phyloP scores from a whole-genome alignment of 1,284 basidiomycete species.

The Ustilago shanxiensis region DNA sequence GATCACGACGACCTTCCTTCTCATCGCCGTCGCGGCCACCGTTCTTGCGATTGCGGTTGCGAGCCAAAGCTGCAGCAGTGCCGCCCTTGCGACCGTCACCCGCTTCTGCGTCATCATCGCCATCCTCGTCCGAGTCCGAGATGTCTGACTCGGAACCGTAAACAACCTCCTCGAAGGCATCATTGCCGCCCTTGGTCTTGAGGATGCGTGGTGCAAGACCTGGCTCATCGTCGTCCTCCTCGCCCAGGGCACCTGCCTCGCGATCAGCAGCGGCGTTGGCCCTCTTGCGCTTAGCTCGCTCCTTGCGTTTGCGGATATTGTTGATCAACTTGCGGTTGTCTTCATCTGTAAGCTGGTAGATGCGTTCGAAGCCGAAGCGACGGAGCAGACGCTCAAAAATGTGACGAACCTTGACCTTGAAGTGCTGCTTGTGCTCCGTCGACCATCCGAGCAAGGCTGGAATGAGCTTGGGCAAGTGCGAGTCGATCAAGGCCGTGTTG shows the following conservation, averaged over 20 bases:
- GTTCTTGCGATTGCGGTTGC: slow-evolving; percentile 42
- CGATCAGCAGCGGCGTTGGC: slow-evolving; percentile 72
- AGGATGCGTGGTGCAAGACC: slow-evolving; percentile 48
- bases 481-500: slow-evolving; percentile 78
- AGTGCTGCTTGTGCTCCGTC: slow-evolving; percentile 98
- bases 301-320: slow-evolving; percentile 92
- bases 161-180: slow-evolving; percentile 70
- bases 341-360: slow-evolving; percentile 76
- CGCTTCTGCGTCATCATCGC: slow-evolving; percentile 45
- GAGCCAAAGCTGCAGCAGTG: slow-evolving; percentile 38
- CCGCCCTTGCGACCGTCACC: slow-evolving; percentile 34
- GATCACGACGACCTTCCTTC: slow-evolving; percentile 18
- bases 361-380: slow-evolving; percentile 87
- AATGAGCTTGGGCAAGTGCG: slow-evolving; percentile 82
- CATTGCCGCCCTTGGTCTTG: slow-evolving; percentile 53
- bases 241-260: slow-evolving; percentile 40
- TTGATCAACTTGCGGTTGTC: slow-evolving; percentile 83
- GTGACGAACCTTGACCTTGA: slow-evolving; percentile 95
- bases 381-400: slow-evolving; percentile 96
- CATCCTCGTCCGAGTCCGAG: slow-evolving; percentile 60
- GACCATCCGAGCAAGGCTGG: slow-evolving; percentile 90
- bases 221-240: slow-evolving; percentile 51
- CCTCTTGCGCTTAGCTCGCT: slow-evolving; percentile 80
- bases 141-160: slow-evolving; percentile 67
- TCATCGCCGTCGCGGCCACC: slow-evolving; percentile 36